Conservation (phyloP, 2,329 filamentous ascomycete species). For the Botrytis sinoallii region DNA sequence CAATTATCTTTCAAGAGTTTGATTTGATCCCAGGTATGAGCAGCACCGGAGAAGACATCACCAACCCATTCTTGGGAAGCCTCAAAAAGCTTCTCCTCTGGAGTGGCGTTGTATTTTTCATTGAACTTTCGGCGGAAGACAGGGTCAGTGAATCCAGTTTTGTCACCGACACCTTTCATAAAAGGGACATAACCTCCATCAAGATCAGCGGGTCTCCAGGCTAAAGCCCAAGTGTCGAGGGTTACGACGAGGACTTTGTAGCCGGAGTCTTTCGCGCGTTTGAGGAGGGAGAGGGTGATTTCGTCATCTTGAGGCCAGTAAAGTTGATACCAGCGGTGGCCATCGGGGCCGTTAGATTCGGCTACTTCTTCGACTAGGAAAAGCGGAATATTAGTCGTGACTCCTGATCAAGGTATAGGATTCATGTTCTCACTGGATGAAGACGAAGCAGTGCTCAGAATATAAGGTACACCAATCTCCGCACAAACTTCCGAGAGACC, state of each 20-base stretch:
- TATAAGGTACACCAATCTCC: constrained; percentile 61
- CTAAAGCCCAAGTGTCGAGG: constrained; percentile 66
- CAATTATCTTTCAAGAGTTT: constrained; percentile 56
- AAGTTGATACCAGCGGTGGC: constrained; percentile 68
- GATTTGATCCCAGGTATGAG: constrained; percentile 61
- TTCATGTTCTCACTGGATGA: constrained; percentile 8
- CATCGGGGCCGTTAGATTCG: constrained; percentile 49
- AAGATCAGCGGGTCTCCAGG: constrained; percentile 67
- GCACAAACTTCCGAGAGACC: constrained; percentile 62
- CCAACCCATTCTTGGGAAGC: constrained; percentile 53
- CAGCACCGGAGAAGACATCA: constrained; percentile 50
- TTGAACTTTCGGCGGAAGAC: constrained; percentile 59
- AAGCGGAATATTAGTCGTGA: neutral
- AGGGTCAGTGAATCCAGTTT: constrained; percentile 64
- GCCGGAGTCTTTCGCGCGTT: constrained; percentile 58
- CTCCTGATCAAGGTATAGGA: neutral
- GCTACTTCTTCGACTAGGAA: constrained; percentile 66
- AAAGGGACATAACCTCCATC: constrained; percentile 62
- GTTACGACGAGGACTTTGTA: constrained; percentile 69
- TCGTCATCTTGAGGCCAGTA: constrained; percentile 70
- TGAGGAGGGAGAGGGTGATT: constrained; percentile 61
- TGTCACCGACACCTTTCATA: constrained; percentile 54
- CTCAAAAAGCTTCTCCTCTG: constrained; percentile 44
- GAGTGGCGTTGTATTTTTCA: constrained; percentile 46
- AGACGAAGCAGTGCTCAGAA: constrained; percentile 61